Evolutionary conservation across 805 yeast species (phyloP).

Genomic region (Scheffersomyces spartinae): DNA sequence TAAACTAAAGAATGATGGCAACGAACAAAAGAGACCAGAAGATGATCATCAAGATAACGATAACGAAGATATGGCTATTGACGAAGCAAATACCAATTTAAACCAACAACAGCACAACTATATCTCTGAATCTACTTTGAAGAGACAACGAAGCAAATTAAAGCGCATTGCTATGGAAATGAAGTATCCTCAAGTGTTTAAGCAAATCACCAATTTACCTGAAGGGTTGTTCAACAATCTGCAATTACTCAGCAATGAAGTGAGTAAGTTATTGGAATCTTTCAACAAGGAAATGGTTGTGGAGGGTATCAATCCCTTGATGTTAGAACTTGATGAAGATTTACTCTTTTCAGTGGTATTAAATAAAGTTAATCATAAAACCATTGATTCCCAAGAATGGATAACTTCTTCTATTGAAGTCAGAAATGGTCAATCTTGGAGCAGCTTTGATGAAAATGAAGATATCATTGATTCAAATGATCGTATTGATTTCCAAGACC

Average conservation of each 20-base stretch:
- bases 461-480: slow-evolving; percentile 23
- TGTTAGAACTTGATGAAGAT: slow-evolving; percentile 21
- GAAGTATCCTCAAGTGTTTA: slow-evolving; percentile 25
- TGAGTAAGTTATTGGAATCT: slow-evolving; percentile 9
- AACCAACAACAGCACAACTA: slow-evolving; percentile 12
- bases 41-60: slow-evolving; percentile 30
- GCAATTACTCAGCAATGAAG: background rate
- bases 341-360: slow-evolving; percentile 25
- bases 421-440: slow-evolving; percentile 32
- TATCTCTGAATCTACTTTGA: slow-evolving; percentile 18
- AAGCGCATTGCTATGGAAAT: slow-evolving; percentile 18
- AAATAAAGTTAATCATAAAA: slow-evolving; percentile 15
- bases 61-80: slow-evolving; percentile 37
- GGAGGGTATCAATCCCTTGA: slow-evolving; percentile 17
- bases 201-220: slow-evolving; percentile 22
- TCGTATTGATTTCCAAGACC: slow-evolving; percentile 33
- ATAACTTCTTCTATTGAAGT: slow-evolving; percentile 25
- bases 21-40: slow-evolving; percentile 4
- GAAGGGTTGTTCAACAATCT: slow-evolving; percentile 22
- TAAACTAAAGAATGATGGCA: slow-evolving; percentile 6
- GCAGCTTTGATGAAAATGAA: slow-evolving; percentile 21
- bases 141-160: slow-evolving; percentile 19
- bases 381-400: slow-evolving; percentile 7
- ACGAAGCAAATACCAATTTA: slow-evolving; percentile 8
- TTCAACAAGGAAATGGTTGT: slow-evolving; percentile 10